phyloP scores from a whole-genome alignment of 164 flowering plant species.

The Stephania cephalantha region DNA sequence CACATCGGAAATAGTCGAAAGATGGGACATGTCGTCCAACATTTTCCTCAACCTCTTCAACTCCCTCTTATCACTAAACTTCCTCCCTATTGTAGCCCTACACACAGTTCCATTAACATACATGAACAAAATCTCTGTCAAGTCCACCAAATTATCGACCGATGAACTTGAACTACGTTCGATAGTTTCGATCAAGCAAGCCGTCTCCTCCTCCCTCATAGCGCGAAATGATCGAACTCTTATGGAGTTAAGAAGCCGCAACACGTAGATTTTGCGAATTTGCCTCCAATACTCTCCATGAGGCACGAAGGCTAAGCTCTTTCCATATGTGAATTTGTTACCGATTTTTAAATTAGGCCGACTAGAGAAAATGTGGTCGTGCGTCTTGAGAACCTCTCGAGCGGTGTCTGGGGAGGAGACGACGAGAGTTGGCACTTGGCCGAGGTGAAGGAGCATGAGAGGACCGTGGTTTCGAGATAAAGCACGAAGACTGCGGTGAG shows the following conservation, averaged over 20 bases:
- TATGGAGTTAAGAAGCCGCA: background rate
- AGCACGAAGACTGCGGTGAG: constrained; percentile 16
- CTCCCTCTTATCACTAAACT: constrained; percentile 8
- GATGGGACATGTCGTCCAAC: background rate
- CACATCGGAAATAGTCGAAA: constrained; percentile 6
- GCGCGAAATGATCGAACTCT: constrained; percentile 6
- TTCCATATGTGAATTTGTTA: constrained; percentile 9
- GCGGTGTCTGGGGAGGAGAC: constrained; percentile 25
- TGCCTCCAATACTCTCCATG: constrained; percentile 11
- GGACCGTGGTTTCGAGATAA: constrained; percentile 19
- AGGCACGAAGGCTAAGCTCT: constrained; percentile 14
- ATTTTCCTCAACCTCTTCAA: constrained; percentile 3
- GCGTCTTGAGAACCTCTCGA: constrained; percentile 21
- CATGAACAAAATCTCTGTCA: constrained; percentile 12
- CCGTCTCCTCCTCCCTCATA: constrained; percentile 22
- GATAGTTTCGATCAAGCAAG: constrained; percentile 14
- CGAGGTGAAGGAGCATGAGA: constrained; percentile 20
- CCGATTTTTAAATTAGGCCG: constrained; percentile 8
- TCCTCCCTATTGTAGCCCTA: constrained; percentile 25
- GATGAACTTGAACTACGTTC: background rate
- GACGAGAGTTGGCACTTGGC: constrained; percentile 11
- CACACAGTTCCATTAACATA: constrained; percentile 15
- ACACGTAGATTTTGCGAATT: background rate
- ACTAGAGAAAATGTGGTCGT: constrained; percentile 17
- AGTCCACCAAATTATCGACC: constrained; percentile 5